These are phyloP conservation scores for Hirsutella rhossiliensis DNA, from an alignment of 2,329 filamentous ascomycete genomes.

Conservation along the genomic window DNA sequence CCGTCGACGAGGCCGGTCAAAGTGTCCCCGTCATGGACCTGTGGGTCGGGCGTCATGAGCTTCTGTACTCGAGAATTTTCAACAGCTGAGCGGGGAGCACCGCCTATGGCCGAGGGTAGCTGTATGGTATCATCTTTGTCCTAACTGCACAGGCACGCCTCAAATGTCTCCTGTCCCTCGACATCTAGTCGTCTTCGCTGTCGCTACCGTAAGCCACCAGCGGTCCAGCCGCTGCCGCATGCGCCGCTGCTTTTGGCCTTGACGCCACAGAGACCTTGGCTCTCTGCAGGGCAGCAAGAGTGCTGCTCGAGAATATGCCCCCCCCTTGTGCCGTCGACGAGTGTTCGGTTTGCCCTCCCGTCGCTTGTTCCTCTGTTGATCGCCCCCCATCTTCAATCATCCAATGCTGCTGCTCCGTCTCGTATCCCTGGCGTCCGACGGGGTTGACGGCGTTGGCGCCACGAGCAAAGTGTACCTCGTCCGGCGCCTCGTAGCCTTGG, in stretches of 20 bases:
- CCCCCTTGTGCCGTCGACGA: conserved; percentile 24
- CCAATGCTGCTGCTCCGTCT: conserved; percentile 50
- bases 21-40: conserved; percentile 67
- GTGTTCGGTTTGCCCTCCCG: conserved; percentile 14
- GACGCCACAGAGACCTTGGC: conserved; percentile 41
- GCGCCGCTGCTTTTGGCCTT: conserved; percentile 37
- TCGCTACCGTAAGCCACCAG: conserved; percentile 86
- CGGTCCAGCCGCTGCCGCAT: conserved; percentile 45
- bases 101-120: neutral
- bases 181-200: conserved; percentile 51
- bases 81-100: conserved; percentile 47
- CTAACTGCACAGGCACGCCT: conserved; percentile 7
- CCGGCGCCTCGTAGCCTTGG: conserved; percentile 84
- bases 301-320: conserved; percentile 73
- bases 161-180: conserved; percentile 9
- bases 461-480: conserved; percentile 83
- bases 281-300: conserved; percentile 63
- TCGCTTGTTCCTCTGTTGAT: conserved; percentile 21
- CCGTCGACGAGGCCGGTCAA: conserved; percentile 58
- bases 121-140: conserved; percentile 19
- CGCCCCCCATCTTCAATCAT: conserved; percentile 46
- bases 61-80: conserved; percentile 76
- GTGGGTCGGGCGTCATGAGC: conserved; percentile 73
- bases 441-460: conserved; percentile 58
- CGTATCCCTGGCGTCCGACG: conserved; percentile 43